Base-by-base conservation (phyloP, 2,329 filamentous ascomycete genomes). In the Pseudogymnoascus sp. region DNA sequence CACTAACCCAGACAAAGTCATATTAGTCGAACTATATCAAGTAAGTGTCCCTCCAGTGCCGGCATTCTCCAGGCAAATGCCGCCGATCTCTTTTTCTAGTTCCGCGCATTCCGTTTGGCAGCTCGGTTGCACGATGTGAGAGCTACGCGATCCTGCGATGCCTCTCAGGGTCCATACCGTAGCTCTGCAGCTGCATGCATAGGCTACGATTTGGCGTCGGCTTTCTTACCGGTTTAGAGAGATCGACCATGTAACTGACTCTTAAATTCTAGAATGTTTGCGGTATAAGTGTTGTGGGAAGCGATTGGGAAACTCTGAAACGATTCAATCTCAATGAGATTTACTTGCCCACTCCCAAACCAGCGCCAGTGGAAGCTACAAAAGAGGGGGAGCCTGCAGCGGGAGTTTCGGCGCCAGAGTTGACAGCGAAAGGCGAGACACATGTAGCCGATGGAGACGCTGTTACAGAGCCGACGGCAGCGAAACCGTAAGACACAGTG, bases 1-100 rank as follows among this genome's bases (percentile, higher is more conserved):
- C n/a, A 83, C 80, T 58, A 82, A 80, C n/a, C 89, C 89, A 35
- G 89, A 93, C 75, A 84, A 90, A 71, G 83, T 92, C 33, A 87
- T 94, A 67, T 75, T 93, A 64, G 84, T 94, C 62, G 89, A 94
- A 69, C 82, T 94, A 62, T 93, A 88, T 73, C 86, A 91, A 82
- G 89, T 90, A 80, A 67, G 78, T 71, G 31, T 3, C 55, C 21
- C 25, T 29, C 18, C 59, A 18, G 3, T 40, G 21, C 25, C 31
- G 25, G 25, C 37, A 18, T 35, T 25, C 40, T 25, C 40, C 45
- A 15, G 13, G 18, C 39, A 15, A 36, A 21, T 58, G 40, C 48
- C 48, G 27, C 37, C 1, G 12, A 27, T 55, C 63, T 63, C 63
- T 64, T 63, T 59, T 59, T 64, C 55, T 63, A 61, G 63, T 63